Percentiles rank a stretch among this genome's conserved stretches.
Conservation (phyloP, 2,329 filamentous ascomycete species). For the Aspergillus udagawae region DNA sequence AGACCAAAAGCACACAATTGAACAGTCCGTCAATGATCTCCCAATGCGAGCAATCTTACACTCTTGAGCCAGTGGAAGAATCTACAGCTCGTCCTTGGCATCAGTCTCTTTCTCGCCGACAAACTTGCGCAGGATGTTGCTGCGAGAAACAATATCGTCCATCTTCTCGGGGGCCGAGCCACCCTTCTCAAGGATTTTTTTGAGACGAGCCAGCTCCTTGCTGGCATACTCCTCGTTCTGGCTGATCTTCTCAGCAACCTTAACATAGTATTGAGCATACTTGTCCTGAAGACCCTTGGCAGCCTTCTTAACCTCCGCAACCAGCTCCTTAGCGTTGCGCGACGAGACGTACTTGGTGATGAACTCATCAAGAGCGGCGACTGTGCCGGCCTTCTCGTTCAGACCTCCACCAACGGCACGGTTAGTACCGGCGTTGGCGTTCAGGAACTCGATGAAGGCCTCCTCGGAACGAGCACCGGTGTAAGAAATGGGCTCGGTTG, state of each 20-base stretch:
- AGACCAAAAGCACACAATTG: not conserved
- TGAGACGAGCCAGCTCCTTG: constrained; percentile 80
- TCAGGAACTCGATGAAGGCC: constrained; percentile 75
- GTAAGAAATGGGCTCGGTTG: constrained; percentile 68
- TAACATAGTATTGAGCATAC: constrained; percentile 91
- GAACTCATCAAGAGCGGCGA: constrained; percentile 71
- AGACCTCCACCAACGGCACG: constrained; percentile 77
- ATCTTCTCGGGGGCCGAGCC: constrained; percentile 79
- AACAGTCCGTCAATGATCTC: not conserved
- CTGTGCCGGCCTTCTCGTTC: constrained; percentile 73
- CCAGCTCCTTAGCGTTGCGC: constrained; percentile 62
- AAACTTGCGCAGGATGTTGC: constrained; percentile 83
- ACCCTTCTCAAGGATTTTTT: constrained; percentile 79
- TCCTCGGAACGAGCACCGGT: constrained; percentile 70
- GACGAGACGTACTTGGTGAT: constrained; percentile 65
- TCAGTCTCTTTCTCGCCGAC: constrained; percentile 55
- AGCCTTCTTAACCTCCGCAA: constrained; percentile 68
- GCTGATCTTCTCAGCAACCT: constrained; percentile 79
- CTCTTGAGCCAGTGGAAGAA: constrained; percentile 15
- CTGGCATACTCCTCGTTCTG: constrained; percentile 72
- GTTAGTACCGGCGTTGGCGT: constrained; percentile 84
- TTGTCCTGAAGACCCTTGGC: constrained; percentile 67
- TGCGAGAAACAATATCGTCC: constrained; percentile 80
- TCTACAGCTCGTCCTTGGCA: constrained; percentile 63
- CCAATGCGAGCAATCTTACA: not conserved